A percentile compares a stretch with the other conserved stretches of the same genome.
These are phyloP conservation scores for Discostella stelligera DNA, from an alignment of 352 stramenopile genomes.

Conservation along the genomic window DNA sequence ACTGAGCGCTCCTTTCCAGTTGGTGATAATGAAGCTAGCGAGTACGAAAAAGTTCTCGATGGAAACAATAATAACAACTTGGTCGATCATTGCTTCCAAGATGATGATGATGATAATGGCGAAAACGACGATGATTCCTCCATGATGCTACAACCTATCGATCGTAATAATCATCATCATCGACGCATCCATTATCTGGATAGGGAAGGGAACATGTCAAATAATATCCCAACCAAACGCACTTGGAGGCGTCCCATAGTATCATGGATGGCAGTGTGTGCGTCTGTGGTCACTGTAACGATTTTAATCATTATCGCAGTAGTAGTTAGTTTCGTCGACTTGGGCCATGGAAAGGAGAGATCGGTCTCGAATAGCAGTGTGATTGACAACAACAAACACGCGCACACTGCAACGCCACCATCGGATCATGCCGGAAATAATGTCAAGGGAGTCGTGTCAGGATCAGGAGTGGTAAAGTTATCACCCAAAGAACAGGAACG, in stretches of 20 bases:
- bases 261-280: constrained; percentile 6
- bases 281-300: not conserved
- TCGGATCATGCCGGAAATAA: too few relatives aligned
- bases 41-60: too few relatives aligned
- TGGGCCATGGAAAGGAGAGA: not conserved
- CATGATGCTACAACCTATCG: not conserved
- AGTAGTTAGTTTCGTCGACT: not conserved
- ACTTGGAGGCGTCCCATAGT: constrained; percentile 11
- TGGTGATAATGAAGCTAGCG: too few relatives aligned
- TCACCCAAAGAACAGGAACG: constrained; percentile 17
- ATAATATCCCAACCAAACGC: constrained; percentile 10
- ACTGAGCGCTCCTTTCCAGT: constrained; percentile 29
- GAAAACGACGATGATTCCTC: constrained; percentile 24
- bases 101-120: constrained; percentile 7
- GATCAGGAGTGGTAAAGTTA: not conserved
- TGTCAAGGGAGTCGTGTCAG: too few relatives aligned
- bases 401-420: too few relatives aligned
- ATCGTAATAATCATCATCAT: constrained; percentile 17
- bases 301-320: constrained; percentile 9
- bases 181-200: constrained; percentile 21
- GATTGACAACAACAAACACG: too few relatives aligned
- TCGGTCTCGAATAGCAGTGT: too few relatives aligned
- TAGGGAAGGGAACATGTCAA: constrained; percentile 30
- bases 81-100: too few relatives aligned
- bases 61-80: not conserved